phyloP scores from a whole-genome alignment of 176 grass and related monocot genomes.

The Urochloa ruziziensis region DNA sequence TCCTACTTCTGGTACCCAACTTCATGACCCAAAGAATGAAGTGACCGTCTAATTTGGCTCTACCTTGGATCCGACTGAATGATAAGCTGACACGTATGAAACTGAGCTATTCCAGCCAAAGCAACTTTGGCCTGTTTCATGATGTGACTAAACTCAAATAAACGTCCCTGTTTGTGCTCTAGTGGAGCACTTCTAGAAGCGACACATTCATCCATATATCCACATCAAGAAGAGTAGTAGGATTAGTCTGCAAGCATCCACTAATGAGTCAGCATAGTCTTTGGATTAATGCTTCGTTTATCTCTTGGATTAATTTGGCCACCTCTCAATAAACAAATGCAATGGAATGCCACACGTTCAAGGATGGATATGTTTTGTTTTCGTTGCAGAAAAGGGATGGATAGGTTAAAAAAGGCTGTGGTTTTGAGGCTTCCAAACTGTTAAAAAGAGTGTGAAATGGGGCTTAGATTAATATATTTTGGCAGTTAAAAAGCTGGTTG shows the following conservation, averaged over 20 bases:
- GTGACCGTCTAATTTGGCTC: constrained; percentile 45
- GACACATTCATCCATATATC: constrained; percentile 19
- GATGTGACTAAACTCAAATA: constrained; percentile 45
- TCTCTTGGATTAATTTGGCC: constrained; percentile 38
- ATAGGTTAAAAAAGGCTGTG: not conserved
- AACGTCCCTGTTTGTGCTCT: constrained; percentile 35
- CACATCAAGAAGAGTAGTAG: constrained; percentile 32
- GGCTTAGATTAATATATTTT: not conserved
- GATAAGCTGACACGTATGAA: constrained; percentile 12
- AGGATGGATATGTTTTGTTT: not conserved
- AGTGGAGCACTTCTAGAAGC: constrained; percentile 54
- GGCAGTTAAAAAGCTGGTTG: constrained; percentile 6
- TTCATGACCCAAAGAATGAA: constrained; percentile 24
- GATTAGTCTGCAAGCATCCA: constrained; percentile 56
- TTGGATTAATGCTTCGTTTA: constrained; percentile 20
- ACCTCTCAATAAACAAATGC: constrained; percentile 26
- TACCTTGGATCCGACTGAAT: not conserved
- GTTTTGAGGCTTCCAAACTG: not conserved
- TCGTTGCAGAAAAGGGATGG: not conserved
- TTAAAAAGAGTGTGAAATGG: not conserved
- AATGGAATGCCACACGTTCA: constrained; percentile 5
- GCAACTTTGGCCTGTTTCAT: constrained; percentile 14
- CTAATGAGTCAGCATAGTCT: constrained; percentile 40
- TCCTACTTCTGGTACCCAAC: not conserved
- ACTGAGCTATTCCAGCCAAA: constrained; percentile 13